Percentiles rank a stretch among this genome's conserved stretches.
phyloP scores from a whole-genome alignment of 129 eudicot species.

The Chrysanthemum makinoi region DNA sequence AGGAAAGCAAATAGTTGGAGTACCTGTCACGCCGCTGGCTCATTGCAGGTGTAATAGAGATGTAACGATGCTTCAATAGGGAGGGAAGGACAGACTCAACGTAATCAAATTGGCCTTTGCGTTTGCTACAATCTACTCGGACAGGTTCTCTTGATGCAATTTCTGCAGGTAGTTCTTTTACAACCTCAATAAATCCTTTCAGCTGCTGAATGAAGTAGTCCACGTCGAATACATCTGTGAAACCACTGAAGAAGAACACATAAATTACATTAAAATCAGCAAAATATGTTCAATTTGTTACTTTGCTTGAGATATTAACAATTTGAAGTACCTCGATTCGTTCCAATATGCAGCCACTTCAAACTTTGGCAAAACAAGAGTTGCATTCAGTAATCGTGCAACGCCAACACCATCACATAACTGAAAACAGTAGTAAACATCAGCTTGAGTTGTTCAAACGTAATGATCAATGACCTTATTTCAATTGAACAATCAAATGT shows the following conservation, averaged over 20 bases:
- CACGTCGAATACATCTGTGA: slow-evolving; percentile 92
- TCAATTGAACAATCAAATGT: no score
- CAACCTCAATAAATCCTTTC: slow-evolving; percentile 67
- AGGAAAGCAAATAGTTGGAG: neutral
- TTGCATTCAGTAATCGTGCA: slow-evolving; percentile 90
- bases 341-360: slow-evolving; percentile 99
- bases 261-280: slow-evolving; percentile 11
- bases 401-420: slow-evolving; percentile 96
- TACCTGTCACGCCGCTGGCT: slow-evolving; percentile 99
- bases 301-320: neutral
- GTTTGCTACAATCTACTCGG: slow-evolving; percentile 88
- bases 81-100: slow-evolving; percentile 81
- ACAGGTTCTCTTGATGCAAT: slow-evolving; percentile 81
- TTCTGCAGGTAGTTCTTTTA: slow-evolving; percentile 76
- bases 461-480: no score
- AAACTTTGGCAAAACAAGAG: slow-evolving; percentile 93
- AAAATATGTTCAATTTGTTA: neutral
- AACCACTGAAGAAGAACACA: slow-evolving; percentile 56
- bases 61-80: slow-evolving; percentile 74
- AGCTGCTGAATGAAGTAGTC: slow-evolving; percentile 81
- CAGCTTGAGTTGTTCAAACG: slow-evolving; percentile 2
- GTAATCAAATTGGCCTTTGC: slow-evolving; percentile 96
- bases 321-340: slow-evolving; percentile 68
- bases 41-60: slow-evolving; percentile 95
- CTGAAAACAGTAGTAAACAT: slow-evolving; percentile 39